Evolutionary conservation across 352 stramenopile species (phyloP).

Genomic region (Phytophthora boehmeriae): DNA sequence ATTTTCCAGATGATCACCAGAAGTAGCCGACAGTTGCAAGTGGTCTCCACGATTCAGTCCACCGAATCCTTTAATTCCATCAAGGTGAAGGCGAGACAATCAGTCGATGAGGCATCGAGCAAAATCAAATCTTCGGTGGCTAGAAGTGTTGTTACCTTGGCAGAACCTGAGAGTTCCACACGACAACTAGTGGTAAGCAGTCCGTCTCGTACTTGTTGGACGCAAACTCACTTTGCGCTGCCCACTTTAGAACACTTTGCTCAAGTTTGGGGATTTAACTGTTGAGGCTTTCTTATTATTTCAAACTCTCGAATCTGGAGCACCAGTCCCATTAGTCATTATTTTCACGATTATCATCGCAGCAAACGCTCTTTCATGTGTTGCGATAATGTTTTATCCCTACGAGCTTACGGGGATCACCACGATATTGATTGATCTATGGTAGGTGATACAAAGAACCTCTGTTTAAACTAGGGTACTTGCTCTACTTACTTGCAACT

Average conservation of each 20-base stretch:
- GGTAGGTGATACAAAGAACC: conserved; percentile 18
- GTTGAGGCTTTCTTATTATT: conserved; percentile 3
- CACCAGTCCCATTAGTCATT: conserved; percentile 7
- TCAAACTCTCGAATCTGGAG: conserved; percentile 14
- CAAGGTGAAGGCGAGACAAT: not conserved
- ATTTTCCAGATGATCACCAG: not conserved
- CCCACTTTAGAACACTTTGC: no score
- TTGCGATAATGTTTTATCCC: conserved; percentile 5
- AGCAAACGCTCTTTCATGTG: conserved; percentile 3
- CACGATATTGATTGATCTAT: conserved; percentile 26
- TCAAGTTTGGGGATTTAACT: conserved; percentile 16
- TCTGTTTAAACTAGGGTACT: not conserved
- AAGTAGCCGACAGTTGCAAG: not conserved
- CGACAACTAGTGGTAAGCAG: conserved; percentile 19
- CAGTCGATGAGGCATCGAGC: not conserved
- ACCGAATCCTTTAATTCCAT: not conserved
- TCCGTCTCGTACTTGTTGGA: no score
- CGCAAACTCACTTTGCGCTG: no score
- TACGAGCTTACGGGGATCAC: conserved; percentile 1
- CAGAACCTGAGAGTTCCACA: not conserved
- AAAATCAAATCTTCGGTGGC: not conserved
- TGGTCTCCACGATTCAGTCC: not conserved
- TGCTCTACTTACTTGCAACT: no score
- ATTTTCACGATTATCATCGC: conserved; percentile 10
- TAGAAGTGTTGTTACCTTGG: no score